These are phyloP conservation scores for Calonectria pteridis DNA, from an alignment of 2,329 filamentous ascomycete species.

Conservation along the genomic window DNA sequence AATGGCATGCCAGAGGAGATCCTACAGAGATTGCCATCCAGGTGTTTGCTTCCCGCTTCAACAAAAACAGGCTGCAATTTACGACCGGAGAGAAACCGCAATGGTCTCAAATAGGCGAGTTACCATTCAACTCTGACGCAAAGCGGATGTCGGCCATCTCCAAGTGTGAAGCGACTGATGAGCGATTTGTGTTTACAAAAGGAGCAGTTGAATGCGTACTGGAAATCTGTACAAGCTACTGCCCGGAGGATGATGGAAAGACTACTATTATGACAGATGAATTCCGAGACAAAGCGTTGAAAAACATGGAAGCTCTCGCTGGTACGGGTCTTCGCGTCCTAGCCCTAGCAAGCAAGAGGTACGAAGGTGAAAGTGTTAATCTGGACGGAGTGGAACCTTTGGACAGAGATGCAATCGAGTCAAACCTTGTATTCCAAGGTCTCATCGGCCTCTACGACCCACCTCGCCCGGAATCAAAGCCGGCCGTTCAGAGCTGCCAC, in stretches of 20 bases:
- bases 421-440: constrained; percentile 75
- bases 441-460: constrained; percentile 81
- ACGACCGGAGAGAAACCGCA: constrained; percentile 61
- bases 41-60: constrained; percentile 78
- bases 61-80: constrained; percentile 68
- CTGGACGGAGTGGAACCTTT: constrained; percentile 55
- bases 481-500: constrained; percentile 69
- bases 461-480: constrained; percentile 75
- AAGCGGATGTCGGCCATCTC: constrained; percentile 85
- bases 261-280: constrained; percentile 61
- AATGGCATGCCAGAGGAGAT: constrained; percentile 75
- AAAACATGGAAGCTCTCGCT: constrained; percentile 78
- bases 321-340: constrained; percentile 77
- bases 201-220: constrained; percentile 79
- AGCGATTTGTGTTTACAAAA: constrained; percentile 70
- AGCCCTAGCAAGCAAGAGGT: constrained; percentile 69
- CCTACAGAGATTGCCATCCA: constrained; percentile 79
- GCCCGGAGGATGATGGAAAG: constrained; percentile 56
- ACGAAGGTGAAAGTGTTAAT: constrained; percentile 54
- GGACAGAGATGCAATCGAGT: constrained; percentile 63
- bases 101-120: constrained; percentile 74
- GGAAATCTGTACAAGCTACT: constrained; percentile 68
- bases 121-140: constrained; percentile 79
- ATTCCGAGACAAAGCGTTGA: constrained; percentile 67
- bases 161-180: constrained; percentile 52